These are phyloP conservation scores for Pueraria montana DNA, from an alignment of 306 rosid genomes.

Conservation along the genomic window DNA sequence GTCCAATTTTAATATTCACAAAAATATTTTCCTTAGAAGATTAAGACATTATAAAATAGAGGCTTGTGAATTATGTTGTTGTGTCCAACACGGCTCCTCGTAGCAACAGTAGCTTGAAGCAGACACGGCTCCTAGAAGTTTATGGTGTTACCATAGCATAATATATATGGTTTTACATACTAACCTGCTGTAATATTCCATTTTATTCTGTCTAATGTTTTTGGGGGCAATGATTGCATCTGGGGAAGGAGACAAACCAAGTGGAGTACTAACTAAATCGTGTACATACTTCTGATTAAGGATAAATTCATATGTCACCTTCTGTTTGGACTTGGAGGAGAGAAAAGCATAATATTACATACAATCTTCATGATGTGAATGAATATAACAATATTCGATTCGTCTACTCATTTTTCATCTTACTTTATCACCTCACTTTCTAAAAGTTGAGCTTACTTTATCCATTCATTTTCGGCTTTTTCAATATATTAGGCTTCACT, in stretches of 20 bases:
- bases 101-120: slow-evolving; percentile 33
- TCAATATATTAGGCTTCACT: slow-evolving; percentile 31
- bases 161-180: slow-evolving; percentile 19
- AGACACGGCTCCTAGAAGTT: slow-evolving; percentile 4
- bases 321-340: slow-evolving; percentile 31
- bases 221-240: slow-evolving; percentile 10
- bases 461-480: slow-evolving; percentile 28
- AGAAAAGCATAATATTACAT: slow-evolving; percentile 17
- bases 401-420: background rate
- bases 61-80: background rate
- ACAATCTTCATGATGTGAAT: slow-evolving; percentile 32
- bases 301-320: slow-evolving; percentile 42
- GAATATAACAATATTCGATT: slow-evolving; percentile 17
- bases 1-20: background rate
- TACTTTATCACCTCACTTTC: slow-evolving; percentile 31
- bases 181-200: background rate
- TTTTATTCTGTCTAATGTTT: slow-evolving; percentile 23
- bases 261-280: background rate
- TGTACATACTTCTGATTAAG: background rate
- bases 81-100: background rate
- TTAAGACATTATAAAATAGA: background rate
- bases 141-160: slow-evolving; percentile 4
- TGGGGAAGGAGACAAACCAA: slow-evolving; percentile 43
- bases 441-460: slow-evolving; percentile 42
- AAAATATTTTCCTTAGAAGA: background rate